Conservation (phyloP, 768 basidiomycete genomes). For the Grammothele lineata region DNA sequence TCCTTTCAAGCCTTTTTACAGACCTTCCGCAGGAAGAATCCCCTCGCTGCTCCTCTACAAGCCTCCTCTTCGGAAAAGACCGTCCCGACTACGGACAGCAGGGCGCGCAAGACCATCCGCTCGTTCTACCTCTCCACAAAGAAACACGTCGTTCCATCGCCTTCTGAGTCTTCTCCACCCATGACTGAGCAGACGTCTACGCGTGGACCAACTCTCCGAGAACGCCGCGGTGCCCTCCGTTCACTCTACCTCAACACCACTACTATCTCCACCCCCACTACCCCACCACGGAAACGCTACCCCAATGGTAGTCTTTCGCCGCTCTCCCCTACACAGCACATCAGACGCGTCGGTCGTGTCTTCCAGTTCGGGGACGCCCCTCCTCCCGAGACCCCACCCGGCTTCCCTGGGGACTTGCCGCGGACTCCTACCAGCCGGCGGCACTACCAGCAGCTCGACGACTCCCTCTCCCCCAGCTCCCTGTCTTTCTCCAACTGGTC, state of each 20-base stretch:
- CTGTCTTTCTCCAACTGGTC: conserved; percentile 4
- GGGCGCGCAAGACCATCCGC: conserved; percentile 1
- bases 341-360: conserved; percentile 16
- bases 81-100: background rate
- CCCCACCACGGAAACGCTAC: background rate
- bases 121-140: conserved; percentile 15
- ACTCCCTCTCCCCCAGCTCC: background rate
- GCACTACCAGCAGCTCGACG: conserved; percentile 10
- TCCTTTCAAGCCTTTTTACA: background rate
- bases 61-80: background rate
- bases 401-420: background rate
- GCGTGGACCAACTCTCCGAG: conserved; percentile 6
- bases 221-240: conserved; percentile 5
- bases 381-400: conserved; percentile 1
- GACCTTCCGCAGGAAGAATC: too few species aligned
- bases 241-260: conserved; percentile 8
- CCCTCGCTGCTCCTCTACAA: background rate
- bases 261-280: background rate
- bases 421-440: conserved; percentile 1
- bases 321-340: background rate
- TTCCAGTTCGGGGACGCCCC: conserved; percentile 16
- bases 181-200: background rate
- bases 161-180: too few species aligned
- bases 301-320: background rate
- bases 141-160: background rate